phyloP scores from a whole-genome alignment of 805 yeast species.

The Candida ovalis region DNA sequence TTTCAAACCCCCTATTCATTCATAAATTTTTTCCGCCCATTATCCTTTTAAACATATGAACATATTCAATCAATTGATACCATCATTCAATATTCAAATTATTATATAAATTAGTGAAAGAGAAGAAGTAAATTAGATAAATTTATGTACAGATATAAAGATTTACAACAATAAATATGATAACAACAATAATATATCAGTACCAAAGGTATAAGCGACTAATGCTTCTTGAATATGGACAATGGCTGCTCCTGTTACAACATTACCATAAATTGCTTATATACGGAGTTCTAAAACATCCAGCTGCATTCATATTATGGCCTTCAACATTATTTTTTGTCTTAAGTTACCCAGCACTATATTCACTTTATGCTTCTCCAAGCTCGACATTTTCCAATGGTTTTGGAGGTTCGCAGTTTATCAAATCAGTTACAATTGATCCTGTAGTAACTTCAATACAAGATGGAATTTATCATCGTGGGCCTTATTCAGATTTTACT shows the following conservation, averaged over 20 bases:
- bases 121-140: not conserved
- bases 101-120: no score
- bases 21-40: not conserved
- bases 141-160: not conserved
- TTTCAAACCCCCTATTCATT: no score
- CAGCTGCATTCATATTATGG: conserved; percentile 42
- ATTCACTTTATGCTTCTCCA: conserved; percentile 31
- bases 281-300: conserved; percentile 32
- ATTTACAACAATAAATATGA: conserved; percentile 1
- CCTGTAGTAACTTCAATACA: conserved; percentile 2
- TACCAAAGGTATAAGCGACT: conserved; percentile 10
- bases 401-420: conserved; percentile 9
- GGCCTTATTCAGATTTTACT: conserved; percentile 16
- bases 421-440: conserved; percentile 16
- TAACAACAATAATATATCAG: conserved; percentile 2
- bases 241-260: conserved; percentile 14
- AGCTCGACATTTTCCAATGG: conserved; percentile 10
- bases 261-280: conserved; percentile 11
- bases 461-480: not conserved
- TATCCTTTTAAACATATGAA: not conserved
- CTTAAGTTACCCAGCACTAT: conserved; percentile 47
- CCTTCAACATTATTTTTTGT: conserved; percentile 46
- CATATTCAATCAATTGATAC: not conserved
- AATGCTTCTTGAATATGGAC: conserved; percentile 6
- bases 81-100: not conserved